These are phyloP conservation scores for Trichocomaceae sp. DNA, from an alignment of 2,329 filamentous ascomycete species.

Conservation along the genomic window DNA sequence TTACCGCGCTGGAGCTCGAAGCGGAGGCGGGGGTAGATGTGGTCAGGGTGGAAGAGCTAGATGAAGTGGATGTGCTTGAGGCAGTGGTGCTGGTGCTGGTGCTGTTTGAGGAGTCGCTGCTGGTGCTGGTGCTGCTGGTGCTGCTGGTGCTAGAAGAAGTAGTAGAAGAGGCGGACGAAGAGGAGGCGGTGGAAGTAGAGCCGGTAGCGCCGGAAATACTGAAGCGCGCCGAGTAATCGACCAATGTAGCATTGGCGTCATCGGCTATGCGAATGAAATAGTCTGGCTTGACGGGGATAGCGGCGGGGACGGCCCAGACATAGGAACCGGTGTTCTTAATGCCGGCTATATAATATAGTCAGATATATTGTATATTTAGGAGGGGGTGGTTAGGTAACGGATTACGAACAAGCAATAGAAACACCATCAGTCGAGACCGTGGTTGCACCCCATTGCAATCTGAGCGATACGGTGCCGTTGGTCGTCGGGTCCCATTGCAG, in stretches of 20 bases:
- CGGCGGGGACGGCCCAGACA: slow-evolving; percentile 41
- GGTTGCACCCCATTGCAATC: slow-evolving; percentile 41
- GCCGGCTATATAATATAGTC: slow-evolving; percentile 27
- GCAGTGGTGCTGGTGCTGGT: slow-evolving; percentile 9
- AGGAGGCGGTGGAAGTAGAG: slow-evolving; percentile 23
- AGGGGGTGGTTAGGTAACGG: too few relatives aligned
- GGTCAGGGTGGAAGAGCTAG: neutral
- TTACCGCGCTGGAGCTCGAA: neutral
- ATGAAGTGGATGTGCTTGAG: slow-evolving; percentile 11
- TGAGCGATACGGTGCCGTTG: slow-evolving; percentile 46
- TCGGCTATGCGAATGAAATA: slow-evolving; percentile 51
- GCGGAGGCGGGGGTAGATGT: neutral
- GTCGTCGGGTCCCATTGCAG: slow-evolving; percentile 48
- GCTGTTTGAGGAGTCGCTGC: slow-evolving; percentile 23
- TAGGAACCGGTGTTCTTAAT: slow-evolving; percentile 46
- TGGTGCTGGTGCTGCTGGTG: slow-evolving; percentile 21
- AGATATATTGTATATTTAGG: too few relatives aligned
- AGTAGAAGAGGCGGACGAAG: slow-evolving; percentile 23
- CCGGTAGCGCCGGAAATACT: slow-evolving; percentile 42
- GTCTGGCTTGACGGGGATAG: slow-evolving; percentile 38
- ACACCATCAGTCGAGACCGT: slow-evolving; percentile 37
- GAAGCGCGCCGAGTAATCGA: slow-evolving; percentile 51
- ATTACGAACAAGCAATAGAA: slow-evolving; percentile 40
- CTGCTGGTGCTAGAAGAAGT: slow-evolving; percentile 19
- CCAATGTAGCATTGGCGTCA: slow-evolving; percentile 38